Conservation (phyloP, 148 eudicot species). For the Pouteria glomerata region DNA sequence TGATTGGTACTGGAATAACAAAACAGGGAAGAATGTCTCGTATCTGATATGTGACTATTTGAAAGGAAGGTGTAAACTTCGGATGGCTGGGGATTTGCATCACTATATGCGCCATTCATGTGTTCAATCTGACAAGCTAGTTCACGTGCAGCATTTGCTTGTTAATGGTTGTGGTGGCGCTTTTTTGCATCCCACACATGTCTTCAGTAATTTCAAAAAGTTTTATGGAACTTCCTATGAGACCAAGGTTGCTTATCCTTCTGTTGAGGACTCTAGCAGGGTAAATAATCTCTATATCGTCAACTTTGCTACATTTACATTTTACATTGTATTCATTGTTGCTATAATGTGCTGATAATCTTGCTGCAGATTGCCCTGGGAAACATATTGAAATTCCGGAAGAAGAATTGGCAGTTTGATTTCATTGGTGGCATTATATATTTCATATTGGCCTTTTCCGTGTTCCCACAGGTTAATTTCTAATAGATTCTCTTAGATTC, state of each 20-base stretch:
- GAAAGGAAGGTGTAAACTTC: conserved; percentile 86
- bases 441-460: conserved; percentile 81
- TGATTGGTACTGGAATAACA: conserved; percentile 92
- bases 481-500: conserved; percentile 2
- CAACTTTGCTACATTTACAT: background rate
- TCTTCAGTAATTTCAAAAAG: conserved; percentile 65
- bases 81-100: conserved; percentile 97
- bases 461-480: conserved; percentile 90
- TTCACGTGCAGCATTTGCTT: conserved; percentile 77
- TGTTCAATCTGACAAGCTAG: conserved; percentile 76
- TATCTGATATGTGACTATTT: conserved; percentile 74
- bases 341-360: background rate
- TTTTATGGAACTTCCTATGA: conserved; percentile 57
- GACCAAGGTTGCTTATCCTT: conserved; percentile 80
- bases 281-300: conserved; percentile 28
- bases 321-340: background rate
- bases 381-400: conserved; percentile 91
- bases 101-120: conserved; percentile 93
- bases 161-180: conserved; percentile 99
- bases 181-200: conserved; percentile 97
- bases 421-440: conserved; percentile 95
- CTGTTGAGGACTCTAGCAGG: conserved; percentile 95
- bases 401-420: conserved; percentile 99
- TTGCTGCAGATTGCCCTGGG: conserved; percentile 88
- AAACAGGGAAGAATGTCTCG: conserved; percentile 75